Conservation (phyloP, 148 eudicot genomes). For the Rhododendron henanense region DNA sequence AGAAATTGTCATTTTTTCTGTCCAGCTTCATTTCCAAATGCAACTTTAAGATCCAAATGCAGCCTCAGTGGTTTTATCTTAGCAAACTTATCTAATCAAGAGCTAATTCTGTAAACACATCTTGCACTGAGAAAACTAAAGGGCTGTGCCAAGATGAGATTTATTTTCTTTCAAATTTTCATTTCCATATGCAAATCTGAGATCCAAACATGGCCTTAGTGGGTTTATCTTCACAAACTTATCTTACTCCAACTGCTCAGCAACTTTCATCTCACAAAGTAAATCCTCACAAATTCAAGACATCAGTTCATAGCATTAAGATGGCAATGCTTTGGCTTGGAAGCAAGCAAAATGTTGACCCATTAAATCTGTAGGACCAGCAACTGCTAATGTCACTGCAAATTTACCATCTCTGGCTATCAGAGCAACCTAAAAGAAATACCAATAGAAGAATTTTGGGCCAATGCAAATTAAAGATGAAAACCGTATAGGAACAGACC, state of each 20-base stretch:
- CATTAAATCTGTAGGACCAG: not conserved
- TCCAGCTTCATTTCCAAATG: not conserved
- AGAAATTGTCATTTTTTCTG: not conserved
- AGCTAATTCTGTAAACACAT: not conserved
- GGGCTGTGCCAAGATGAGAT: not conserved
- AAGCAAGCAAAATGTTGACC: not conserved
- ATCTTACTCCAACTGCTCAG: not conserved
- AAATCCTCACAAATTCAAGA: not conserved
- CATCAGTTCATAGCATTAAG: not conserved
- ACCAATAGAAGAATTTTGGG: not conserved
- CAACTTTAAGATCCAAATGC: not conserved
- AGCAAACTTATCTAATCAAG: not conserved
- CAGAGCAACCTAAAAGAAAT: not conserved
- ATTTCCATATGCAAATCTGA: not conserved
- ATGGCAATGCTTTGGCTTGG: not conserved
- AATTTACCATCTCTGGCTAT: not conserved
- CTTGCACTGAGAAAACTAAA: not conserved
- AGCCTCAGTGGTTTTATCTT: not conserved
- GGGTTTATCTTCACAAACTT: not conserved
- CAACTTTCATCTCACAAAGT: not conserved
- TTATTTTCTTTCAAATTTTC: not conserved
- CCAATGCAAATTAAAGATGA: not conserved
- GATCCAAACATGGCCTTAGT: not conserved
- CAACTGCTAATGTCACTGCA: not conserved
- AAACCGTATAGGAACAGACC: not conserved